Conservation (phyloP, 192 early-diverging fungal species). For the Thoreauomyces humboldtii region DNA sequence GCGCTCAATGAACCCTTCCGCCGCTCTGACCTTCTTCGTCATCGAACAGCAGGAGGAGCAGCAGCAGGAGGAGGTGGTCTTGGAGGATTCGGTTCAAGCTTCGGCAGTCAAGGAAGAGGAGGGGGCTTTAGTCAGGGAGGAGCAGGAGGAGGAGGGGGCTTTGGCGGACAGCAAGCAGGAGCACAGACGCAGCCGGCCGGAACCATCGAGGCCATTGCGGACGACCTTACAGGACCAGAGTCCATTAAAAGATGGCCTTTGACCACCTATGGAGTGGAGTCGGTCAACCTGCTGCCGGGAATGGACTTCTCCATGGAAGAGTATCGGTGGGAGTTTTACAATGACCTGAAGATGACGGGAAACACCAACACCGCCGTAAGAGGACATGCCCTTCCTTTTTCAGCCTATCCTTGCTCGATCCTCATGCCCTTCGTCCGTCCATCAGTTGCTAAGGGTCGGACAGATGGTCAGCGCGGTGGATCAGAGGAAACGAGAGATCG, state of each 20-base stretch:
- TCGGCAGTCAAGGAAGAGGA: background rate
- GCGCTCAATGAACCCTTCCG: background rate
- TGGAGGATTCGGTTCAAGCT: background rate
- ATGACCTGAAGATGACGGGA: background rate
- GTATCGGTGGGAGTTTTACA: background rate
- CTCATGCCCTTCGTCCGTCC: background rate
- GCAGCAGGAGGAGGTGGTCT: background rate
- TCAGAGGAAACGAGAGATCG: background rate
- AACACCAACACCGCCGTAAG: background rate
- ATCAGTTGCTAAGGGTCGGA: background rate
- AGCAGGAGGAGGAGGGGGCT: background rate
- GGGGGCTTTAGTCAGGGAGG: background rate
- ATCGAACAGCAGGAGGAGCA: too few species aligned
- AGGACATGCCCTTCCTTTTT: background rate
- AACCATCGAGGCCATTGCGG: too few species aligned
- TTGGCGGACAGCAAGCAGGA: background rate
- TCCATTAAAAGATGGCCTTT: background rate
- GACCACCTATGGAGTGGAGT: background rate
- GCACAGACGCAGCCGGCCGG: too few species aligned
- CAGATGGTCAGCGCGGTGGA: background rate
- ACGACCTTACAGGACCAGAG: background rate
- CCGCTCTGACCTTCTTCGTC: background rate
- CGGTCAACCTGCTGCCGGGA: background rate
- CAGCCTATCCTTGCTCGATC: background rate
- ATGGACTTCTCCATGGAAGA: background rate